These are phyloP conservation scores for Gynostemma pentaphyllum DNA, from an alignment of 306 rosid species.

Conservation along the genomic window DNA sequence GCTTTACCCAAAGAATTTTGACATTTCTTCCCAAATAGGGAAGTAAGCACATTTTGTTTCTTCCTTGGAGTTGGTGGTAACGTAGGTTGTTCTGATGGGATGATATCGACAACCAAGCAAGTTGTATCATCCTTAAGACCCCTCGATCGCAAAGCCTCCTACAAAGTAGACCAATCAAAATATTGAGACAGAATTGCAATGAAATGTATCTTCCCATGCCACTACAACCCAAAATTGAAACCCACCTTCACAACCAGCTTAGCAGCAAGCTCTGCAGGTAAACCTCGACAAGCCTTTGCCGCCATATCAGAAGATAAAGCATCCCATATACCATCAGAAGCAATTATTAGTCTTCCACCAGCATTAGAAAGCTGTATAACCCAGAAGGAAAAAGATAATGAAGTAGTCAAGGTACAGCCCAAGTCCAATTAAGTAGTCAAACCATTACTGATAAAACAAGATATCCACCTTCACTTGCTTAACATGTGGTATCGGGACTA, in stretches of 20 bases:
- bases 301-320: constrained; percentile 79
- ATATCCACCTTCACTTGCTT: constrained; percentile 89
- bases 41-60: constrained; percentile 51
- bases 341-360: constrained; percentile 92
- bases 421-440: constrained; percentile 3
- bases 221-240: constrained; percentile 4
- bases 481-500: constrained; percentile 95
- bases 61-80: constrained; percentile 61
- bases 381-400: constrained; percentile 10
- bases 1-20: constrained; percentile 50
- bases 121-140: constrained; percentile 99
- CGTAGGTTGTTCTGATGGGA: constrained; percentile 71
- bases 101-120: constrained; percentile 91
- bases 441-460: constrained; percentile 9
- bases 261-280: constrained; percentile 98
- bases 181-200: constrained; percentile 9
- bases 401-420: constrained; percentile 8
- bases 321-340: constrained; percentile 99
- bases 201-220: not conserved
- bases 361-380: constrained; percentile 72
- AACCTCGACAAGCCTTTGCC: constrained; percentile 84
- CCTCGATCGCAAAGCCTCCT: constrained; percentile 96
- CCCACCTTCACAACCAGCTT: constrained; percentile 93
- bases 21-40: constrained; percentile 77
- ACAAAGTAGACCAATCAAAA: constrained; percentile 13